Percentiles rank a stretch among this genome's conserved stretches.
phyloP scores from a whole-genome alignment of 768 basidiomycete species.

The Lactarius deliciosus region DNA sequence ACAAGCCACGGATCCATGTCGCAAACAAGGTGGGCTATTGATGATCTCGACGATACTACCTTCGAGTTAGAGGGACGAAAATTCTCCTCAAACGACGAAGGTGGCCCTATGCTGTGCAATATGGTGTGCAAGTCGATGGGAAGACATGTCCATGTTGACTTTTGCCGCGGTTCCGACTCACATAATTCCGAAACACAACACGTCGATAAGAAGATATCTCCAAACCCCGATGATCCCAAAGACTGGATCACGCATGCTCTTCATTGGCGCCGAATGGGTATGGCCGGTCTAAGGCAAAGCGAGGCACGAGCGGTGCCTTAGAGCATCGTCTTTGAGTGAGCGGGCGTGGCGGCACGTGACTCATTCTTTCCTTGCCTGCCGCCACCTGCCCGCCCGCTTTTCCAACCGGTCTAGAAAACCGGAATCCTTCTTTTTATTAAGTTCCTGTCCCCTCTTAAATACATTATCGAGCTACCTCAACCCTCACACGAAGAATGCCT shows the following conservation, averaged over 20 bases:
- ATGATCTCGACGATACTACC: constrained; percentile 48
- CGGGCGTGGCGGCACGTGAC: too few relatives aligned
- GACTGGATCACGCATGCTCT: constrained; percentile 54
- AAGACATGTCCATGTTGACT: constrained; percentile 55
- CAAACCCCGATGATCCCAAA: constrained; percentile 48
- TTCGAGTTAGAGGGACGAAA: constrained; percentile 55
- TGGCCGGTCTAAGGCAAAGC: too few relatives aligned
- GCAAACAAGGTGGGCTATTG: constrained; percentile 52
- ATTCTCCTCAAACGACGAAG: constrained; percentile 52
- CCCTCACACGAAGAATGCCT: too few relatives aligned
- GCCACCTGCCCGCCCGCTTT: too few relatives aligned
- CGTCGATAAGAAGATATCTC: constrained; percentile 42
- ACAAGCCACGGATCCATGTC: constrained; percentile 66
- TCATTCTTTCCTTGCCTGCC: too few relatives aligned
- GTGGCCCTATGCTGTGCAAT: constrained; percentile 62
- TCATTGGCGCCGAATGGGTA: constrained; percentile 44
- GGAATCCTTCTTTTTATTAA: too few relatives aligned
- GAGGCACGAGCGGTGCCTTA: too few relatives aligned
- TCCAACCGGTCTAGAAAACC: too few relatives aligned
- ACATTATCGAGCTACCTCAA: too few relatives aligned
- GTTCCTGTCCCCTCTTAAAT: too few relatives aligned
- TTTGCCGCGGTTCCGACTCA: constrained; percentile 43
- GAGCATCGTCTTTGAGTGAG: too few relatives aligned
- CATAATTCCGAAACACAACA: constrained; percentile 52
- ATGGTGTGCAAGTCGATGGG: constrained; percentile 55